A percentile compares a stretch with the other conserved stretches of the same genome.
phyloP scores from a whole-genome alignment of 371 early-diverging fungal genomes.

The Lichtheimia ramosa region DNA sequence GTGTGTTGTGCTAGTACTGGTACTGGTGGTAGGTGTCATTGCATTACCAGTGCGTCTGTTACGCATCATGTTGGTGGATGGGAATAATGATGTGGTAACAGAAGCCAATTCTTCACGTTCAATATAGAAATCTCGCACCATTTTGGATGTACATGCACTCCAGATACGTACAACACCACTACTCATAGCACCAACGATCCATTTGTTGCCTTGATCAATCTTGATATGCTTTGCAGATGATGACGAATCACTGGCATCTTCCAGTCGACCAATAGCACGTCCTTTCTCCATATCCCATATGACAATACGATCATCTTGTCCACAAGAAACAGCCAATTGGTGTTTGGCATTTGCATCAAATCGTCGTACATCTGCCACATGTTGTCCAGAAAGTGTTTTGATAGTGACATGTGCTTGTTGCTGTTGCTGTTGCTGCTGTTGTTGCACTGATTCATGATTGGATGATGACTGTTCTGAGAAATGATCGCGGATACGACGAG shows the following conservation, averaged over 20 bases:
- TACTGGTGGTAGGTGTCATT: constrained; percentile 1
- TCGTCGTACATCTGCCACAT: constrained; percentile 28
- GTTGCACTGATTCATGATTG: constrained; percentile 37
- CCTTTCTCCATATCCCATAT: constrained; percentile 27
- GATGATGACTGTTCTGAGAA: constrained; percentile 25
- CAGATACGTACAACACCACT: constrained; percentile 35
- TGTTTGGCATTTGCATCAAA: constrained; percentile 21
- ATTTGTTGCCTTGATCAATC: constrained; percentile 28
- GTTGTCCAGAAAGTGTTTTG: constrained; percentile 33
- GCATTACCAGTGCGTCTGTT: constrained; percentile 8
- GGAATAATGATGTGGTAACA: constrained; percentile 1
- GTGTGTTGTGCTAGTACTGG: background rate
- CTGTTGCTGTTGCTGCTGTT: constrained; percentile 25
- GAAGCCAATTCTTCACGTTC: constrained; percentile 10
- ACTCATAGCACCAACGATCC: constrained; percentile 30
- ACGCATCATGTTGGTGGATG: background rate
- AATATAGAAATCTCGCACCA: constrained; percentile 23
- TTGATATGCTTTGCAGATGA: constrained; percentile 22
- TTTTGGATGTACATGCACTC: constrained; percentile 17
- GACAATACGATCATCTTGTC: constrained; percentile 36
- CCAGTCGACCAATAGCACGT: constrained; percentile 29
- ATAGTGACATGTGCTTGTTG: constrained; percentile 26
- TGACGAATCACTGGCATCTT: constrained; percentile 19
- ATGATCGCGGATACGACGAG: constrained; percentile 12
- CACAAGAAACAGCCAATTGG: constrained; percentile 24